A percentile compares a stretch with the other conserved stretches of the same genome.
These are phyloP conservation scores for Sindora glabra DNA, from an alignment of 306 rosid species.

Conservation along the genomic window DNA sequence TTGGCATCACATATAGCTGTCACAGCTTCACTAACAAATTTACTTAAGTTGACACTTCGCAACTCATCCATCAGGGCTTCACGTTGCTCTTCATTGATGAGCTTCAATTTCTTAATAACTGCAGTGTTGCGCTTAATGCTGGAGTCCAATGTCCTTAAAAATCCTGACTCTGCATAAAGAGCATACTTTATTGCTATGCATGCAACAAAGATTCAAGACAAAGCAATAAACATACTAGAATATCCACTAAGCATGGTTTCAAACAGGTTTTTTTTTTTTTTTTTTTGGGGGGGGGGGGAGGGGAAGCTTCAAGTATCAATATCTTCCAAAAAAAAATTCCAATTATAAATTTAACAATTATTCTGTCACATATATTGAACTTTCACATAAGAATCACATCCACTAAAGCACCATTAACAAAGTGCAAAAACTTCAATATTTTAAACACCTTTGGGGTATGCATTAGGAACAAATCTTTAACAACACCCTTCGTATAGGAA, in stretches of 20 bases:
- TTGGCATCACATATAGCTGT: slow-evolving; percentile 92
- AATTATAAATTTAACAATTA: too few relatives aligned
- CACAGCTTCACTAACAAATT: slow-evolving; percentile 98
- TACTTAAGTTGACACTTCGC: slow-evolving; percentile 83
- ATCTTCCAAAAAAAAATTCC: too few relatives aligned
- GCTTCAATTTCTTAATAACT: slow-evolving; percentile 91
- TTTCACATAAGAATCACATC: too few relatives aligned
- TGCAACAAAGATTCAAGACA: slow-evolving; percentile 2
- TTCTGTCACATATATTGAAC: too few relatives aligned
- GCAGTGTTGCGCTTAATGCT: slow-evolving; percentile 97
- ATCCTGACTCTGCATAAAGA: slow-evolving; percentile 61
- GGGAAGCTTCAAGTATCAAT: too few relatives aligned
- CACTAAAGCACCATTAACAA: too few relatives aligned
- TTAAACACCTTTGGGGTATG: too few relatives aligned
- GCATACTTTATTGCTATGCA: slow-evolving; percentile 3
- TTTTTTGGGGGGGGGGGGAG: too few relatives aligned
- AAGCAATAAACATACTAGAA: background rate
- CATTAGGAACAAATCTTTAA: too few relatives aligned
- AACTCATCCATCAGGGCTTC: slow-evolving; percentile 85
- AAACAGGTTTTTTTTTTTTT: too few relatives aligned
- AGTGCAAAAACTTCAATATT: too few relatives aligned
- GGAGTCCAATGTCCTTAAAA: slow-evolving; percentile 86
- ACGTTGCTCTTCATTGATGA: slow-evolving; percentile 92
- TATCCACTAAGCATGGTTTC: background rate
- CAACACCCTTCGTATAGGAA: too few relatives aligned